Evolutionary conservation across 352 stramenopile species (phyloP).

Genomic region (Globisporangium barbulae): DNA sequence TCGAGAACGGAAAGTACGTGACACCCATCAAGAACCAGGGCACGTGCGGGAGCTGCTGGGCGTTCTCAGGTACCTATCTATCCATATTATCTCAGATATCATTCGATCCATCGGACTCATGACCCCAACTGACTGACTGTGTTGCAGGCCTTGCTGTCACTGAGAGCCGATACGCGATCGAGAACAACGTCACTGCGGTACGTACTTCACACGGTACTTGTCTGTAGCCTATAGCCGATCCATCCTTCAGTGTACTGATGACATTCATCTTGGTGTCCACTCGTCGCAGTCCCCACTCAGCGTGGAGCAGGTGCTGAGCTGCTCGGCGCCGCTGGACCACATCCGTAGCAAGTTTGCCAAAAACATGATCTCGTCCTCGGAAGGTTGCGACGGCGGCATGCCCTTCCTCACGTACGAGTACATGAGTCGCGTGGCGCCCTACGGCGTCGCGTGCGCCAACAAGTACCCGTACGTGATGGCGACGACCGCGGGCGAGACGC

Average conservation of each 20-base stretch:
- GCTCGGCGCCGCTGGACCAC: constrained; percentile 66
- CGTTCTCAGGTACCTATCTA: constrained; percentile 61
- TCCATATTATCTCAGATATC: no score
- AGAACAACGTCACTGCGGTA: constrained; percentile 57
- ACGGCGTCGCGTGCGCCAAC: constrained; percentile 71
- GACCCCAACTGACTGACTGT: neutral
- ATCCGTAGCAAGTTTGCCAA: constrained; percentile 65
- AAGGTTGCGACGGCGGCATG: constrained; percentile 87
- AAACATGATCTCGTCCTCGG: constrained; percentile 75
- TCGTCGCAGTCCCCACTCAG: constrained; percentile 52
- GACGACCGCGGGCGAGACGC: constrained; percentile 36
- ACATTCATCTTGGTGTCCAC: no score
- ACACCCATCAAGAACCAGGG: constrained; percentile 93
- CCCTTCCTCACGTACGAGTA: constrained; percentile 90
- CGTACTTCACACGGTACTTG: neutral
- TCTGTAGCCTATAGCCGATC: neutral
- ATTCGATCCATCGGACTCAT: no score
- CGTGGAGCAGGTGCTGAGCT: constrained; percentile 84
- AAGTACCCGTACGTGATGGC: constrained; percentile 81
- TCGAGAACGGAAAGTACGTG: constrained; percentile 75
- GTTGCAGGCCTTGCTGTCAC: constrained; percentile 52
- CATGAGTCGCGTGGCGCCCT: constrained; percentile 45
- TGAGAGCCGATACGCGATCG: constrained; percentile 78
- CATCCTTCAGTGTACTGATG: no score
- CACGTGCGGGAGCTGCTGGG: constrained; percentile 92